Conservation (phyloP, 805 yeast species). For the Metschnikowia lochheadii region DNA sequence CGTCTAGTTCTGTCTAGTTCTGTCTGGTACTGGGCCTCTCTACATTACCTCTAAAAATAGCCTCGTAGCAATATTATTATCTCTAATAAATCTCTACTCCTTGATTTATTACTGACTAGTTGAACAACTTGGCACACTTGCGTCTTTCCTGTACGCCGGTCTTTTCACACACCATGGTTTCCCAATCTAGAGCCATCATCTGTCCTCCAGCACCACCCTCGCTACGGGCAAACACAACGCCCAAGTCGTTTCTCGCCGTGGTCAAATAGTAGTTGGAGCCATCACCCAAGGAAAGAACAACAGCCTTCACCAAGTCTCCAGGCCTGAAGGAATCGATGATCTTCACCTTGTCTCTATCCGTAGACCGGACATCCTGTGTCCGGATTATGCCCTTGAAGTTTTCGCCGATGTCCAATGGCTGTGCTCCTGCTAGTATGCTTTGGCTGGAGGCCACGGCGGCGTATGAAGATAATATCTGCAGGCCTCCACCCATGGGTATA, state of each 20-base stretch:
- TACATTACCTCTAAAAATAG: too few relatives aligned
- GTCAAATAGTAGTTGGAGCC: constrained; percentile 86
- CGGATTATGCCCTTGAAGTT: constrained; percentile 83
- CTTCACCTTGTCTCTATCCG: constrained; percentile 85
- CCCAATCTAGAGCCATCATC: constrained; percentile 93
- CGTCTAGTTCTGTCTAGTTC: too few relatives aligned
- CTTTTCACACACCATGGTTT: constrained; percentile 77
- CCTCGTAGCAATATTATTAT: neutral
- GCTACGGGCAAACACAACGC: constrained; percentile 84
- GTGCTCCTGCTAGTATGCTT: constrained; percentile 32
- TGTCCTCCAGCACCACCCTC: constrained; percentile 65
- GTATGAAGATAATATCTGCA: constrained; percentile 37
- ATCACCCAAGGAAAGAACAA: constrained; percentile 85
- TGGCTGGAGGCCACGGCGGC: constrained; percentile 39
- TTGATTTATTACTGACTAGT: neutral
- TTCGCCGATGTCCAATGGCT: constrained; percentile 73
- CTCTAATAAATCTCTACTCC: neutral
- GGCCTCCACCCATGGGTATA: constrained; percentile 50
- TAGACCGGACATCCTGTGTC: constrained; percentile 82
- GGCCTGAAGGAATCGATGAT: constrained; percentile 78
- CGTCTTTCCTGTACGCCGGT: constrained; percentile 75
- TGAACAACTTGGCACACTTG: constrained; percentile 88
- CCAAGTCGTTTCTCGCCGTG: constrained; percentile 87
- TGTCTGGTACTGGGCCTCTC: too few relatives aligned
- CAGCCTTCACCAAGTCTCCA: constrained; percentile 87